Evolutionary conservation across 1,284 basidiomycete genomes (phyloP).

Genomic region (Marasmius oreades): DNA sequence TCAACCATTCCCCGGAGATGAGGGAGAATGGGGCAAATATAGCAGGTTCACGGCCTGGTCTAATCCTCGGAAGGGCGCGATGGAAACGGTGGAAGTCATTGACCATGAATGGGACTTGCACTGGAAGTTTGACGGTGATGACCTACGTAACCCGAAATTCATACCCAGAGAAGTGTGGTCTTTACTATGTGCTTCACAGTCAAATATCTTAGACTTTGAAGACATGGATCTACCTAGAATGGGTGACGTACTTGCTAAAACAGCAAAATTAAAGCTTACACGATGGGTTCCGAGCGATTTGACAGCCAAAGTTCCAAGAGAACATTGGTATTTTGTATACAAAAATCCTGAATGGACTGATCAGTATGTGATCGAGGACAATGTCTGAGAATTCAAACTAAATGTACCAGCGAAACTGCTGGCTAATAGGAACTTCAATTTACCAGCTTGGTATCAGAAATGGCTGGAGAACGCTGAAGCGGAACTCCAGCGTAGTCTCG

Average conservation of each 20-base stretch:
- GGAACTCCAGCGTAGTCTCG: not conserved
- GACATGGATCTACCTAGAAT: constrained; percentile 6
- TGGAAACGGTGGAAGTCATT: no score
- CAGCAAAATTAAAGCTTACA: not conserved
- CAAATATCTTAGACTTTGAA: not conserved
- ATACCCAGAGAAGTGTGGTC: not conserved
- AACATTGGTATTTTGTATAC: not conserved
- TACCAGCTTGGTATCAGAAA: constrained; percentile 3
- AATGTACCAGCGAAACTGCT: not conserved
- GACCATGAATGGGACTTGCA: no score
- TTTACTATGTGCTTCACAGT: not conserved
- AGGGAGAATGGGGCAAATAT: not conserved
- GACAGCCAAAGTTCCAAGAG: not conserved
- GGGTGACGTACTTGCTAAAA: constrained; percentile 4
- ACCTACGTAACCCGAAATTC: not conserved
- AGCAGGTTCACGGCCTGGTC: not conserved
- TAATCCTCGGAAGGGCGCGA: no score
- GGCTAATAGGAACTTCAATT: constrained; percentile 3
- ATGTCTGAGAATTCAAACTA: not conserved
- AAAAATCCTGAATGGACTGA: not conserved
- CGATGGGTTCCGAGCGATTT: not conserved
- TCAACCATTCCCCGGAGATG: not conserved
- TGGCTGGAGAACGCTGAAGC: not conserved
- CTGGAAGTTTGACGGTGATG: no score
- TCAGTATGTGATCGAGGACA: not conserved